Base-by-base conservation (phyloP, 148 eudicot species). In the Vaccinium corymbosum region DNA sequence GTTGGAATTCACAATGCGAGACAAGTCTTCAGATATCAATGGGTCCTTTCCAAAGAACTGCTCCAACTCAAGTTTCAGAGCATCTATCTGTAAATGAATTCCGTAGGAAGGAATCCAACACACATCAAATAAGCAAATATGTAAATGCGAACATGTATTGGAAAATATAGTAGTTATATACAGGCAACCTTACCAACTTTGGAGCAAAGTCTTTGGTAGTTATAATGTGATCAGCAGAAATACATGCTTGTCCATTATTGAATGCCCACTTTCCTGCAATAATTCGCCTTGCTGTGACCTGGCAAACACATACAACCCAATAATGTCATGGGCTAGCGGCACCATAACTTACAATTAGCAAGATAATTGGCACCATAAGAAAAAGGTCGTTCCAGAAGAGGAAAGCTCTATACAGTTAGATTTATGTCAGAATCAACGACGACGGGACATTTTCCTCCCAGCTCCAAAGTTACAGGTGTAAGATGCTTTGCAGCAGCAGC, bases 401-500 rank as follows among this genome's bases (percentile, higher is more conserved):
- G 72, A 66, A 29, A n/a, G 62, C 52, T 81, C 29, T 50, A 76
- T 89, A 93, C 93, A 49, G 85, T 80, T 25, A 88, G 32, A 73
- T 91, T 82, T 27, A 84, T 77, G 78, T 90, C 57, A 25, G 93
- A 83, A 85, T 93, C 94, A 68, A 93, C 94, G 25, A 93, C 66
- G 19, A 85, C 87, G 19, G 94, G 95, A 82, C 86, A 93, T 88
- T 93, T 93, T 81, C 95, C 95, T 70, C 95, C 95, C 52, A 93
- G 94, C 89, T 92, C 95, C 89, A 93, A 90, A 38, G 85, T 76
- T 51, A 90, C 94, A 76, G 95, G 95, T 15, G 95, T 93, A 72
- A 91, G 92, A 88, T 92, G 90, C 88, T 89, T 92, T 70, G 90
- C 93, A 53, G 94, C 95, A 59, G 94, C 95, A 77, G 95, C 86